Base-by-base conservation (phyloP, 2,329 filamentous ascomycete genomes). In the Tricladium varicosporioides region DNA sequence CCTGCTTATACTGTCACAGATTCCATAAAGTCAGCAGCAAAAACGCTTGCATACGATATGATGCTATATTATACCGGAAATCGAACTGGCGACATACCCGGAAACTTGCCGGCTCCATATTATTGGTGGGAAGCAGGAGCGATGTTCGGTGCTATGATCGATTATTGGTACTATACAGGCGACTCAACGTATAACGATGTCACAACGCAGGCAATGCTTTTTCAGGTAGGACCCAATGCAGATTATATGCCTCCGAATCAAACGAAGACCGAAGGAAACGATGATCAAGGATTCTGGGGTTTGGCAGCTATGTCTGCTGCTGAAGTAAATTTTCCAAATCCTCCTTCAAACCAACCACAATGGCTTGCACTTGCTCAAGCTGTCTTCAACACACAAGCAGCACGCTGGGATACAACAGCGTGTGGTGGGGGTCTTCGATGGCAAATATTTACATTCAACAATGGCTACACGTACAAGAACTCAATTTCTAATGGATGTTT, bases 381-480 rank as follows among this genome's bases (percentile, higher is more conserved):
- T 51, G 88, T 91, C 31, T 95, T 94, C 76, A 91, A 95, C 70
- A 87, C 85, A 1, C 89, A 93, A 67, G 85, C 84, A 2, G 76
- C 78, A 27, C 83, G 89, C 40, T 94, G 89, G 91, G 89, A 92
- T 60, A 76, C 71, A 1, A 72, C 77, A 1, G 75, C 82, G 51
- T 95, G 91, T 65, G 79, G 78, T n/a, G 91, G 91, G 43, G 91
- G 91, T 5, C 71, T 94, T 51, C 82, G 88, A 60, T 93, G 89
- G 89, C 91, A 96, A 73, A 91, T 96, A 48, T 93, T 89, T 69
- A 79, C 82, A 1, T 92, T 89, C 77, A 94, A 95, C 69, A 84
- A 81, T 43, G 92, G 91, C 13, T 96, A 87, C 73, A 81, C 87
- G 65, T 92, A 93, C 79, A 94, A 86, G 67, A 86, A 86, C 58